Evolutionary conservation across 768 basidiomycete species (phyloP), one percentile per base, ranked within the genome.

Genomic region (Pleurotus citrinopileatus): DNA sequence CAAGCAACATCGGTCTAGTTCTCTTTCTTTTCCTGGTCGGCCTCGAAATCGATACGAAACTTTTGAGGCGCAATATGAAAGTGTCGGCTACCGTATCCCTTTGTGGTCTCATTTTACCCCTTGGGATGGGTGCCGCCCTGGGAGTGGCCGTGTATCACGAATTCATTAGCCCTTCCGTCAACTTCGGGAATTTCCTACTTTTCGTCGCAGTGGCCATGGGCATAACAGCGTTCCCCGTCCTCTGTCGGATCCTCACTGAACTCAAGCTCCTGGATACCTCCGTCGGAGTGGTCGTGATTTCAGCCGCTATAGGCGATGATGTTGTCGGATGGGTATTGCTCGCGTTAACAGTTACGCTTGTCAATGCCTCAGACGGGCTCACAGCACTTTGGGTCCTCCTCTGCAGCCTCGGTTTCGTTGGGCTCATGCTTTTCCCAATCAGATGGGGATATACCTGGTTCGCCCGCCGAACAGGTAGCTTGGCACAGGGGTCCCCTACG

Each of bases 21-120:
- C 70, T 91, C 22, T 91, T 86, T 70, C 77, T 94, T 5, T 94
- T 94, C 76, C 75, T 94, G 43, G 81, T 94, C 25, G 93, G 88
- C 2, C 75, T 94, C 29, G 93, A 95, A 72, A 83, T 93, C 57
- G 94, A 96, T 65, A 75, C 82, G 3, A 74, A 79, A 5, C 63
- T 94, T 38, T 73, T 93, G 60, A 82, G 73, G 60, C 77, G 81
- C 42, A 91, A 93, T 64, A 70, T 79, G 5, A 67, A 72, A 22
- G 73, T 83, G 0, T 80, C 90, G 3, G 64, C 76, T 2, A 63
- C 75, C 15, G 82, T 94, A 38, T 86, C 87, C 0, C 50, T 79
- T 0, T 81, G 82, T 0, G 92, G 94, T 0, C 77, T 95, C 43
- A 36, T 86, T 51, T 43, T 96, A 2, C 92, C 94, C 0, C 84